These are phyloP conservation scores for Aspergillus sp. DNA, from an alignment of 2,329 filamentous ascomycete genomes.

Conservation along the genomic window DNA sequence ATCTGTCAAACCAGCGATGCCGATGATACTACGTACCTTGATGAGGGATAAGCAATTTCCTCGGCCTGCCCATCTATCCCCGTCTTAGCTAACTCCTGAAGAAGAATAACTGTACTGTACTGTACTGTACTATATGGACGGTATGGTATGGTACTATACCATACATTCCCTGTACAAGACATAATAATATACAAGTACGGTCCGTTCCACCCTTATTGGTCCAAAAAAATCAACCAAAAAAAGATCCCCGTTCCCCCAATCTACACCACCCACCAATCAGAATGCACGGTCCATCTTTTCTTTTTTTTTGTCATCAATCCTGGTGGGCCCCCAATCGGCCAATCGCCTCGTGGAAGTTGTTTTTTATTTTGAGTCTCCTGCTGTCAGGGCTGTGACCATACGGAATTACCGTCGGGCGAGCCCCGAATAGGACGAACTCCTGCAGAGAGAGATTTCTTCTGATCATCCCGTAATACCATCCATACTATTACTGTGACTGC, in stretches of 20 bases:
- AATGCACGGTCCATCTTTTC: conserved; percentile 15
- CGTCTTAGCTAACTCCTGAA: no score
- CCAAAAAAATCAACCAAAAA: conserved; percentile 9
- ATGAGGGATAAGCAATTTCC: no score
- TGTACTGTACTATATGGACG: no score
- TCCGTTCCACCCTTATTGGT: neutral
- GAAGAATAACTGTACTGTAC: no score
- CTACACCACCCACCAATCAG: conserved; percentile 23
- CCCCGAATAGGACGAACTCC: neutral
- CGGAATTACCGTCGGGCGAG: conserved; percentile 25
- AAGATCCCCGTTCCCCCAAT: conserved; percentile 24
- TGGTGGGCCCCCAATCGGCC: conserved; percentile 1
- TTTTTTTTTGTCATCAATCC: conserved; percentile 3
- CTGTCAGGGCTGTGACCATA: conserved; percentile 6
- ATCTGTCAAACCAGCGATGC: neutral
- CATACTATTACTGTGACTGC: no score
- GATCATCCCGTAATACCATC: no score
- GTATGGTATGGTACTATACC: neutral
- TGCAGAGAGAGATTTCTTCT: neutral
- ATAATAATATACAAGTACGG: no score
- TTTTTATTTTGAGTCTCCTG: conserved; percentile 9
- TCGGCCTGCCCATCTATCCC: no score
- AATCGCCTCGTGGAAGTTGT: conserved; percentile 7
- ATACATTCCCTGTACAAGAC: no score
- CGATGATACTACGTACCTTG: no score